A percentile compares a stretch with the other conserved stretches of the same genome.
Evolutionary conservation across 768 basidiomycete species (phyloP).

Genomic region (Mycena galericulata): DNA sequence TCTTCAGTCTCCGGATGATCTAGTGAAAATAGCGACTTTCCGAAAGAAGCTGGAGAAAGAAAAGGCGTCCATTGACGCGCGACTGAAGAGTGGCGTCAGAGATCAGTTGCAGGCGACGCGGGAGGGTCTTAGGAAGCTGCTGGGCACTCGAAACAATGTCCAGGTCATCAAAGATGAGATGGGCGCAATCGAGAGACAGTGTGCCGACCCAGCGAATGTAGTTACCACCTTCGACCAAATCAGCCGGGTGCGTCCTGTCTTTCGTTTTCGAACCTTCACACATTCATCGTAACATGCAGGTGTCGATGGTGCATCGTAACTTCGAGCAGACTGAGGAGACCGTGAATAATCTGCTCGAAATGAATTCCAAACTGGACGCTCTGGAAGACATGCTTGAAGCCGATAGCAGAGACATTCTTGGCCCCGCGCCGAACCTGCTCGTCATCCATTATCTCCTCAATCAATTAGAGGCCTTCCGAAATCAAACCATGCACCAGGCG

Average conservation of each 20-base stretch:
- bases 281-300: slow-evolving; percentile 60
- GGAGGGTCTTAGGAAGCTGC: slow-evolving; percentile 86
- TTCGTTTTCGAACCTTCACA: neutral
- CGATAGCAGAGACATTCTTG: slow-evolving; percentile 83
- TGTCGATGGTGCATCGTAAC: slow-evolving; percentile 95
- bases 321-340: slow-evolving; percentile 96
- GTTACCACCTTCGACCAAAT: slow-evolving; percentile 96
- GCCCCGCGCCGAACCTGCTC: slow-evolving; percentile 90
- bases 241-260: slow-evolving; percentile 74
- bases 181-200: slow-evolving; percentile 80
- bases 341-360: slow-evolving; percentile 93
- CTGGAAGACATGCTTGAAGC: slow-evolving; percentile 82
- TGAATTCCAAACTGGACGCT: slow-evolving; percentile 85
- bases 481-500: slow-evolving; percentile 94
- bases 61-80: slow-evolving; percentile 92
- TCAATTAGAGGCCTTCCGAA: slow-evolving; percentile 93
- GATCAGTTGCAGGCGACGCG: slow-evolving; percentile 93
- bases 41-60: slow-evolving; percentile 97
- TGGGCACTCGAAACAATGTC: slow-evolving; percentile 81
- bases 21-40: slow-evolving; percentile 87
- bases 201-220: slow-evolving; percentile 78
- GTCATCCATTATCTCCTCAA: slow-evolving; percentile 92
- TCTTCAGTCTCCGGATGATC: slow-evolving; percentile 93
- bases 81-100: slow-evolving; percentile 91
- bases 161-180: slow-evolving; percentile 90